Percentiles rank a stretch among this genome's conserved stretches.
phyloP scores from a whole-genome alignment of 805 yeast genomes.

The Suhomyces emberorum region DNA sequence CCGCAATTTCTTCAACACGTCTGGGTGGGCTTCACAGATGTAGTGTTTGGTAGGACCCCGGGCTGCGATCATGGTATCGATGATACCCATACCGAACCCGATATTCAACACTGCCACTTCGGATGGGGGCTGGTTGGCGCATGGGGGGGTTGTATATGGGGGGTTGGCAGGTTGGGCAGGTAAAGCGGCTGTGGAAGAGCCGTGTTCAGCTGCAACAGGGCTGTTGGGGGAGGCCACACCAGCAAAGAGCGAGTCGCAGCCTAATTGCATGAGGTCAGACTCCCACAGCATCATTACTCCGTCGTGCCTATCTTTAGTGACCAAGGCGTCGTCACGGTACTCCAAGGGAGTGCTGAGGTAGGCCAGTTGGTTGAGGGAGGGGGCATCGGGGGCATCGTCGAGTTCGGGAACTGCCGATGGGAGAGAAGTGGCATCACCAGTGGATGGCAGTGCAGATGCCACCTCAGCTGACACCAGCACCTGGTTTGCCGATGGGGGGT shows the following conservation, averaged over 20 bases:
- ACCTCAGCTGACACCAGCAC: no score
- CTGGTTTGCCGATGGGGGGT: no score
- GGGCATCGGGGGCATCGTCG: slow-evolving; percentile 32
- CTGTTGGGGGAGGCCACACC: slow-evolving; percentile 31
- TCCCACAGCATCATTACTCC: slow-evolving; percentile 99
- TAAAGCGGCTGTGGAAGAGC: not conserved
- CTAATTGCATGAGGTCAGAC: slow-evolving; percentile 71
- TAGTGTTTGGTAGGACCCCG: slow-evolving; percentile 66
- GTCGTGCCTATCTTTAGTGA: slow-evolving; percentile 71
- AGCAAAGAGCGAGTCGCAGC: slow-evolving; percentile 69
- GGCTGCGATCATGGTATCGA: slow-evolving; percentile 64
- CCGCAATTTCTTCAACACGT: slow-evolving; percentile 66
- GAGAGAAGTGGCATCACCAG: no score
- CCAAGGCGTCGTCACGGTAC: slow-evolving; percentile 63
- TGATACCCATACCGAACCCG: slow-evolving; percentile 97
- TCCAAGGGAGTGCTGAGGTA: slow-evolving; percentile 65
- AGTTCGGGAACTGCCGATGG: not conserved
- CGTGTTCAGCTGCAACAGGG: slow-evolving; percentile 23
- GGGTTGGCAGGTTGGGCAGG: no score
- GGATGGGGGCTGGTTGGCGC: no score
- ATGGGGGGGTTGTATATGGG: no score
- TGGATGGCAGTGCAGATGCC: no score
- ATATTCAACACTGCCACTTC: slow-evolving; percentile 65
- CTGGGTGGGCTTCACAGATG: slow-evolving; percentile 94
- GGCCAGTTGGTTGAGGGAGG: slow-evolving; percentile 61